Base-by-base conservation (phyloP, 2,329 filamentous ascomycete species). In the Raffaelea deltoideospora region DNA sequence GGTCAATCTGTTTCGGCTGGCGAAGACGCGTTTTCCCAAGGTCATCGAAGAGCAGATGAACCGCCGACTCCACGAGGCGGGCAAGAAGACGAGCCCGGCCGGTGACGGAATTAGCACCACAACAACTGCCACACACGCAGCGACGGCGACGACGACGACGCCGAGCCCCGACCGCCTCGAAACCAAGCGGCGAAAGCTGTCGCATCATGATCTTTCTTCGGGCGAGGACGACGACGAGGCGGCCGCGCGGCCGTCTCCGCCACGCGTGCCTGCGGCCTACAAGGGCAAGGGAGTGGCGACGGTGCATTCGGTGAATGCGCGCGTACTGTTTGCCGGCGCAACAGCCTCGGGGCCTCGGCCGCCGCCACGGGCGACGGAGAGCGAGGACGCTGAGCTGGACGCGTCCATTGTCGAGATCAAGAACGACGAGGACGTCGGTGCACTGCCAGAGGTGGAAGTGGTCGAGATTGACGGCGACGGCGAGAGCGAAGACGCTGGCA, bases 1-100 rank as follows among this genome's bases (percentile, higher is more conserved):
- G n/a, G 54, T 73, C 10, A 55, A 54, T 2, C 53, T 73, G 6
- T 74, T 74, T 43, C 58, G 61, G 30, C 63, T 65, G 5, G 57
- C 64, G 11, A 64, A 62, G 42, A 57, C 64, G 39, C 67, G 69
- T 48, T 67, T 64, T 35, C 57, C 61, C 6, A 34, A 31, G 6
- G 35, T 38, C 11, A 1, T 50, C 3, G 42, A 50, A 24, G 54
- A 56, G 22, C 34, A 45, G 22, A 30, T n/a, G n/a, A n/a, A 11
- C 8, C 35, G 23, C 6, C 24, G 35, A 32, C 45, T 28, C 24
- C 35, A 17, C n/a, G n/a, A n/a, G 24, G 38, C 13, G 14, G 32
- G 32, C 7, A 35, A 38, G 13, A 31, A 34, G 36, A 15, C 7
- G 7, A 18, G 15, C 28, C 28, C 4, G 5, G n/a, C 8, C 15